Conservation (phyloP, 2,329 filamentous ascomycete species). For the Pseudopithomyces chartarum region DNA sequence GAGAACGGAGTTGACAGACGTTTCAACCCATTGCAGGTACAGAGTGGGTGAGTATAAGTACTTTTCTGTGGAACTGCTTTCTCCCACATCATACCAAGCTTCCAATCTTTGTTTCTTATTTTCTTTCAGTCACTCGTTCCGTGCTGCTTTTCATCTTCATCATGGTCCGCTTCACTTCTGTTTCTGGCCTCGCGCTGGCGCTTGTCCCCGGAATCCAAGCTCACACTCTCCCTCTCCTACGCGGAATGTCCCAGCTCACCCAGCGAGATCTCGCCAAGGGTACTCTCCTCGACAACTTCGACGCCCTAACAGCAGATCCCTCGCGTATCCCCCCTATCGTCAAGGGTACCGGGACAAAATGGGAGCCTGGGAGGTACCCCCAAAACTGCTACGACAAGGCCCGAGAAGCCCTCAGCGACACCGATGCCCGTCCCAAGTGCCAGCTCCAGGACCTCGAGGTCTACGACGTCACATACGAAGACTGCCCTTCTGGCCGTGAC, state of each 20-base stretch:
- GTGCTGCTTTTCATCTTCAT: background rate
- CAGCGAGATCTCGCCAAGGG: slow-evolving; percentile 4
- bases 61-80: background rate
- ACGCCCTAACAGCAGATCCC: slow-evolving; percentile 5
- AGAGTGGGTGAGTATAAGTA: background rate
- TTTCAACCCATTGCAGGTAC: too few relatives aligned
- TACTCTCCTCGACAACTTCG: slow-evolving; percentile 3
- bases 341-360: background rate
- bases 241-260: slow-evolving; percentile 1
- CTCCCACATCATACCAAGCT: background rate
- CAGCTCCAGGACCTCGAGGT: slow-evolving; percentile 15
- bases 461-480: slow-evolving; percentile 15
- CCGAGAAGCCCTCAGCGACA: slow-evolving; percentile 4
- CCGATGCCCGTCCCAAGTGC: slow-evolving; percentile 12
- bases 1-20: too few relatives aligned
- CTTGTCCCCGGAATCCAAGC: slow-evolving; percentile 1
- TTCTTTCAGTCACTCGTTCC: background rate
- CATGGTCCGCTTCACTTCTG: slow-evolving; percentile 3
- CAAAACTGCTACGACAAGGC: slow-evolving; percentile 17
- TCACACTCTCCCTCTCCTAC: background rate
- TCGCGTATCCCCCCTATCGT: slow-evolving; percentile 4
- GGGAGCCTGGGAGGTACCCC: slow-evolving; percentile 10
- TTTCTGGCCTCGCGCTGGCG: slow-evolving; percentile 6
- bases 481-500: slow-evolving; percentile 10
- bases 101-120: background rate